phyloP scores from a whole-genome alignment of 2,329 filamentous ascomycete species.

The Calonectria pteridis region DNA sequence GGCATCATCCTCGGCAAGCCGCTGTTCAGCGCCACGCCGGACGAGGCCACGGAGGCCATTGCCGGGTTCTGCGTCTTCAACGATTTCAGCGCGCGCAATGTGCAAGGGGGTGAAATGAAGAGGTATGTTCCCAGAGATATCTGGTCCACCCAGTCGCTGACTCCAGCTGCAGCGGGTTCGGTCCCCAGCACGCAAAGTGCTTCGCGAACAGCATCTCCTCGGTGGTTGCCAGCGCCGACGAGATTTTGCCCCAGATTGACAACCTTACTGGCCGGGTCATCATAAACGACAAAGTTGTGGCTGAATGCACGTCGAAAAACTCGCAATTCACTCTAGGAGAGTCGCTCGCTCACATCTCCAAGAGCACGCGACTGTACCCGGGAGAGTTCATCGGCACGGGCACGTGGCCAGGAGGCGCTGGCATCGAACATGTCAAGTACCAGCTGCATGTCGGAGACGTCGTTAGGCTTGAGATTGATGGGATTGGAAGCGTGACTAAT shows the following conservation, averaged over 20 bases:
- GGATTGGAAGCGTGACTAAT: neutral
- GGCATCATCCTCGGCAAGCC: neutral
- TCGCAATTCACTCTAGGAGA: neutral
- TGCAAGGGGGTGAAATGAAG: neutral
- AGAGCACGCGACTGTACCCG: neutral
- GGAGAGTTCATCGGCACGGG: neutral
- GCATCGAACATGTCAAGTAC: neutral
- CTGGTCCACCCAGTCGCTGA: neutral
- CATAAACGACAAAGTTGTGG: neutral
- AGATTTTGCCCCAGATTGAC: neutral
- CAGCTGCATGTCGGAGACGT: neutral
- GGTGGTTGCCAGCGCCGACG: neutral
- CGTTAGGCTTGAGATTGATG: neutral
- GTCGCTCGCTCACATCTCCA: neutral
- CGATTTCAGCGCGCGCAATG: neutral
- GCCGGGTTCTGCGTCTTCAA: constrained; percentile 7
- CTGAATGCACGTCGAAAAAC: neutral
- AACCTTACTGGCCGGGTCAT: neutral
- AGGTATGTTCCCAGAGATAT: neutral
- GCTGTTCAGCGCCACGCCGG: neutral
- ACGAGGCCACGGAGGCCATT: neutral
- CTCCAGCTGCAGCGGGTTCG: neutral
- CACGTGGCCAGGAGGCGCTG: neutral
- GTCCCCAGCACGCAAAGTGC: neutral
- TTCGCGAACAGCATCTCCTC: constrained; percentile 9